Percentiles rank a stretch among this genome's conserved stretches.
phyloP scores from a whole-genome alignment of 345 rosid genomes.

The Clausena lansium region DNA sequence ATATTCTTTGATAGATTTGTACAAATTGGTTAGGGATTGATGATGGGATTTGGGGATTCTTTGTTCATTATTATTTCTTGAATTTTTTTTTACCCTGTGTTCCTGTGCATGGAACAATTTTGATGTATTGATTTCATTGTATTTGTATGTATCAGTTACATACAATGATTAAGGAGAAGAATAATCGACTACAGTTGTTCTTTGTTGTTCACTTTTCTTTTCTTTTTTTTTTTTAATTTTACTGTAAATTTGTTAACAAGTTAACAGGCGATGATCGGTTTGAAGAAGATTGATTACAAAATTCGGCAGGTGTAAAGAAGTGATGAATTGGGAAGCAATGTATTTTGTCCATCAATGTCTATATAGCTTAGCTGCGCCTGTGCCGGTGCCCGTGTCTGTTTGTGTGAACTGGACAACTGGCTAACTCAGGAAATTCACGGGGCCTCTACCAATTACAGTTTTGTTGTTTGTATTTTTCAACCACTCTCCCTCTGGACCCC shows the following conservation, averaged over 20 bases:
- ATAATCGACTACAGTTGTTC: slow-evolving; percentile 23
- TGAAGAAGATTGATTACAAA: slow-evolving; percentile 1
- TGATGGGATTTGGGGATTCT: not conserved
- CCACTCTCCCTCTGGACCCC: not conserved
- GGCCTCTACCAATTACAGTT: not conserved
- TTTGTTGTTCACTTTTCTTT: not conserved
- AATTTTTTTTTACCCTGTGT: slow-evolving; percentile 12
- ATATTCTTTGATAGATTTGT: slow-evolving; percentile 15
- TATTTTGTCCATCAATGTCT: not conserved
- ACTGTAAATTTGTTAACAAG: not conserved
- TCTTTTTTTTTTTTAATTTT: not conserved
- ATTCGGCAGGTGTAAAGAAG: not conserved
- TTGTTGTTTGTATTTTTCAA: not conserved
- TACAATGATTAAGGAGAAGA: slow-evolving; percentile 7
- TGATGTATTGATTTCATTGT: slow-evolving; percentile 30
- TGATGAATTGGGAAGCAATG: not conserved
- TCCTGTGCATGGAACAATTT: slow-evolving; percentile 38
- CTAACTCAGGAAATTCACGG: slow-evolving; percentile 10
- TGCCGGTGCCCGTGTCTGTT: no score
- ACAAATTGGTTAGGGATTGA: slow-evolving; percentile 8
- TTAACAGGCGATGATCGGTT: not conserved
- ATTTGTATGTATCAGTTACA: slow-evolving; percentile 26
- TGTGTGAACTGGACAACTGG: not conserved
- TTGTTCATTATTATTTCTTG: not conserved
- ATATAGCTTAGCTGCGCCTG: no score